Base-by-base conservation (phyloP, 768 basidiomycete genomes). In the Amanita polypyramis region DNA sequence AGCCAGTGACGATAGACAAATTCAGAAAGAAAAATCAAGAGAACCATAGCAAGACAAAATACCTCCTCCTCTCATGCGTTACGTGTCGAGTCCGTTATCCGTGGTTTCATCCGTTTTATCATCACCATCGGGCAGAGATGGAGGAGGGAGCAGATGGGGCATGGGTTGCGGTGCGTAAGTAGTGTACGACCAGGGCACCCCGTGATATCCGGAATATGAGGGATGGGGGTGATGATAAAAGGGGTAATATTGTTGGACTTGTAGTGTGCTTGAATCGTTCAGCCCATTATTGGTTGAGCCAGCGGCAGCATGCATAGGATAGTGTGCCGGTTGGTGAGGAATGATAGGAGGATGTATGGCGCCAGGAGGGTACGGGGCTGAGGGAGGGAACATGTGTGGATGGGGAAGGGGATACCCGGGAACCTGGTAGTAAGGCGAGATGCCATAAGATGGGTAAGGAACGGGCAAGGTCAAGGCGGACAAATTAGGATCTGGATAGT, bases 381-480 rank as follows among this genome's bases (percentile, higher is more conserved):
- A 17, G 10, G 39, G 35, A 35, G 46, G 37, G 20, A 33, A 49
- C 6, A 49, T 34, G 20, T 50, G 49, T 5, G 49, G 48, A 43
- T 49, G 48, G 15, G 39, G 46, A 8, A 47, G 7, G 32, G 46
- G 47, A 15, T 49, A 49, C 32, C 47, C 47, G 15, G 47, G 49
- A 17, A 50, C 25, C 33, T 50, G 43, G n/a, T 43, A 45, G 33
- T 37, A 50, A 6, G 30, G 20, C 0, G 61, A 50, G 17, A 60
- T 45, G 9, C 63, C 52, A 29, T 68, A 68, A 10, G 61, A 59
- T n/a, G 60, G 32, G 36, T 64, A 66, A 30, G 62, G 63, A 4
- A 64, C 35, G 5, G 20, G 42, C 20, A 42, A 42, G 12, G 49
- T 42, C 20, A 30, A 54, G 2, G 59, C 21, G 4, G 44, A 51